A percentile compares a stretch with the other conserved stretches of the same genome.
These are phyloP conservation scores for Berkeleyomyces basicola DNA, from an alignment of 2,329 filamentous ascomycete genomes.

Conservation along the genomic window DNA sequence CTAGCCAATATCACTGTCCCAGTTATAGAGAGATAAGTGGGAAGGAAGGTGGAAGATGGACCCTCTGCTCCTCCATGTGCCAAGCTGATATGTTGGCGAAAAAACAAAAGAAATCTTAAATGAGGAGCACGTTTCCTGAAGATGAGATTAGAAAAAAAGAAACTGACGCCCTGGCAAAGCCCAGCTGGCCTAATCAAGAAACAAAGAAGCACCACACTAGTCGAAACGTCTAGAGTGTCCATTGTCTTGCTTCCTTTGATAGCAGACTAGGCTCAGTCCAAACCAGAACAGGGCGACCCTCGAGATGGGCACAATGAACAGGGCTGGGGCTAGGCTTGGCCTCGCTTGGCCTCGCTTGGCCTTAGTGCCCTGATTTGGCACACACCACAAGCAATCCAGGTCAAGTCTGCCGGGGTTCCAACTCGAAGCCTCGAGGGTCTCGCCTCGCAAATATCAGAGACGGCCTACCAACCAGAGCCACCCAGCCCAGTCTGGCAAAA, in stretches of 20 bases:
- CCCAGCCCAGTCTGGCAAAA: background rate
- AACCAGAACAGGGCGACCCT: background rate
- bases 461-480: background rate
- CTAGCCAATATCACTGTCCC: background rate
- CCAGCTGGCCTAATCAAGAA: background rate
- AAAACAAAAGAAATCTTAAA: background rate
- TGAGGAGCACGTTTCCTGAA: background rate
- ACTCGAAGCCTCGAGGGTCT: background rate
- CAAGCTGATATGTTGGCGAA: background rate
- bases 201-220: background rate
- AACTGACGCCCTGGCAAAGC: background rate
- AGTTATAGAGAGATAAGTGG: background rate
- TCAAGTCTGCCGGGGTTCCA: background rate
- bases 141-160: background rate
- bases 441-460: background rate
- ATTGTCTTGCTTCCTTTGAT: background rate
- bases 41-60: background rate
- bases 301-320: background rate
- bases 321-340: background rate
- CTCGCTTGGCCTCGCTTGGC: background rate
- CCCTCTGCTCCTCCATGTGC: background rate
- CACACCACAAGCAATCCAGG: too few relatives aligned
- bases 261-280: background rate
- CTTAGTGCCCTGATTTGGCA: background rate
- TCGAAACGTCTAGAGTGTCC: background rate